phyloP scores from a whole-genome alignment of 2,329 filamentous ascomycete genomes.

The Fusarium pseudoanthophilum region DNA sequence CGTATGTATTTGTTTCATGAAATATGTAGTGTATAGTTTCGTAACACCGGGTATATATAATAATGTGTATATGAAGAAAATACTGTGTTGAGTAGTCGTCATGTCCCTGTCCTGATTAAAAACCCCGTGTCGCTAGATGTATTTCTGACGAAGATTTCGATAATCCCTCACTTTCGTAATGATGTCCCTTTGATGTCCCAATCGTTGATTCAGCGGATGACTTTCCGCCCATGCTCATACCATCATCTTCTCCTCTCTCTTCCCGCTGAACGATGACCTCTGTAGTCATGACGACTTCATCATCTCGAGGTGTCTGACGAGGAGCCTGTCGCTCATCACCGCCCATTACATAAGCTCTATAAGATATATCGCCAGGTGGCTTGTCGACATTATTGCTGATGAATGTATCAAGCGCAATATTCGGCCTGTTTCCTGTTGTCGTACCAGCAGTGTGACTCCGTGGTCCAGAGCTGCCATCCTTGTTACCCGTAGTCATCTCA shows the following conservation, averaged over 20 bases:
- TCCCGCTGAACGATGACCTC: conserved; percentile 40
- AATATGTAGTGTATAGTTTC: not conserved
- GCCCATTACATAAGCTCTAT: conserved; percentile 41
- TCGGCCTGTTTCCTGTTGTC: conserved; percentile 12
- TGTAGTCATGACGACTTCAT: conserved; percentile 43
- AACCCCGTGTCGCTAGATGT: conserved; percentile 39
- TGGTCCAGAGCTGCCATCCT: conserved; percentile 40
- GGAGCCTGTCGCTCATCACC: conserved; percentile 27
- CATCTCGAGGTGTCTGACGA: not conserved
- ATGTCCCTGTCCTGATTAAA: not conserved
- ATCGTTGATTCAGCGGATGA: conserved; percentile 32
- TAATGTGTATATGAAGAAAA: not conserved
- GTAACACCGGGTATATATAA: conserved; percentile 29
- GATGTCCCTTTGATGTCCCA: conserved; percentile 5
- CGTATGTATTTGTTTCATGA: rapidly evolving
- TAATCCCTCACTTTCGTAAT: conserved; percentile 28
- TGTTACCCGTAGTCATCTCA: conserved; percentile 45
- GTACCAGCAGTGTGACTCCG: conserved; percentile 34
- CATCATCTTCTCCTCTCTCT: conserved; percentile 36
- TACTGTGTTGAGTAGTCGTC: not conserved
- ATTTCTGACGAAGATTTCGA: conserved; percentile 45
- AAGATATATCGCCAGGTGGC: conserved; percentile 26
- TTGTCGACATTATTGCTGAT: conserved; percentile 26
- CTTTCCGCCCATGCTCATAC: conserved; percentile 28
- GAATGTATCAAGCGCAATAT: conserved; percentile 38